Percentiles rank a stretch among this genome's conserved stretches.
Conservation (phyloP, 2,329 filamentous ascomycete genomes). For the Trichoderma pleuroti region DNA sequence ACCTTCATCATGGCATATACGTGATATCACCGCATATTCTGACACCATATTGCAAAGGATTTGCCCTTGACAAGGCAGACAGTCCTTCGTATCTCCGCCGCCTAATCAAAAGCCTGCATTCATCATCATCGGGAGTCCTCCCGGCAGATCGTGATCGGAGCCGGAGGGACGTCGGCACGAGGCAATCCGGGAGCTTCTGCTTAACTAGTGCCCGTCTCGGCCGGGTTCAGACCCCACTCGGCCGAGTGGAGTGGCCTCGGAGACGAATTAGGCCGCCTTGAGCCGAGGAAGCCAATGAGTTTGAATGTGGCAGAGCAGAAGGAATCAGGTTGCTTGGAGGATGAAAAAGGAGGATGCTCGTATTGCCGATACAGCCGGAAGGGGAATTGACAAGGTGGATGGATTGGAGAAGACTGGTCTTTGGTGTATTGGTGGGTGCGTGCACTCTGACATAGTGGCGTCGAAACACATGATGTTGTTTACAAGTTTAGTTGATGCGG, state of each 20-base stretch:
- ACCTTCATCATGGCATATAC: not conserved
- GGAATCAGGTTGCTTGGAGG: not conserved
- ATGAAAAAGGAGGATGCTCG: not conserved
- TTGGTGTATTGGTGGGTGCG: not conserved
- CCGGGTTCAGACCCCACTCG: not conserved
- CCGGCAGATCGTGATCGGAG: not conserved
- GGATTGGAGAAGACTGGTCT: not conserved
- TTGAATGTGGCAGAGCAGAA: not conserved
- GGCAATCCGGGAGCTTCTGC: not conserved
- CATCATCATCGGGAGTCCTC: not conserved
- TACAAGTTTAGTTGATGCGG: not conserved
- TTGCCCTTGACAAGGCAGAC: not conserved
- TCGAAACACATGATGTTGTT: not conserved
- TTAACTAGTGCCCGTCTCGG: not conserved
- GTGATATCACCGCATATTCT: not conserved
- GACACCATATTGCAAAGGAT: not conserved
- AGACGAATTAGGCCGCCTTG: not conserved
- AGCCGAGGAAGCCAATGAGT: not conserved
- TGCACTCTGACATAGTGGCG: not conserved
- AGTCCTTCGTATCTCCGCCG: not conserved
- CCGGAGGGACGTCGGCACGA: not conserved
- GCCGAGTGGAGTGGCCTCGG: constrained; percentile 11
- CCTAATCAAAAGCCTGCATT: not conserved
- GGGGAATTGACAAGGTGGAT: not conserved
- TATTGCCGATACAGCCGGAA: not conserved